These are phyloP conservation scores for Jatropha podagrica DNA, from an alignment of 441 rosid genomes.

Conservation along the genomic window DNA sequence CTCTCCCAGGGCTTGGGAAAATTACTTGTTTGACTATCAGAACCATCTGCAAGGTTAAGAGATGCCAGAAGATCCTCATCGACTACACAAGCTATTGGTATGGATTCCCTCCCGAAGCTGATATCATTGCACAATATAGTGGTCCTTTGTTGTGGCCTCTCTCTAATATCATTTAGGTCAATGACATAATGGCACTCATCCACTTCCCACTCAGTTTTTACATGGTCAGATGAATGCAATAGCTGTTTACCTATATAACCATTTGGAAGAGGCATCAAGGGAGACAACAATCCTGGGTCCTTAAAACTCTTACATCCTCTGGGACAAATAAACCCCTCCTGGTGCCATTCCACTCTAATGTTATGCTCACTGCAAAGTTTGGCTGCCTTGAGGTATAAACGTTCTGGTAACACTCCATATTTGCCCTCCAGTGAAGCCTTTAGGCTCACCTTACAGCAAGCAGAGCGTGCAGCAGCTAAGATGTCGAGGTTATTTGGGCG, in stretches of 20 bases:
- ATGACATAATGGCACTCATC: slow-evolving; percentile 90
- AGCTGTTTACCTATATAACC: slow-evolving; percentile 28
- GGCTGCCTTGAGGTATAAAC: slow-evolving; percentile 87
- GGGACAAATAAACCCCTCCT: slow-evolving; percentile 70
- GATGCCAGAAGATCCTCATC: slow-evolving; percentile 59
- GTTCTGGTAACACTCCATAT: slow-evolving; percentile 74
- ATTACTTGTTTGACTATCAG: slow-evolving; percentile 32
- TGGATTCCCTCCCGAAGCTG: slow-evolving; percentile 83
- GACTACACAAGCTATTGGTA: slow-evolving; percentile 72
- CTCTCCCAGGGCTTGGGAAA: slow-evolving; percentile 74
- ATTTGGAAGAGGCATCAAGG: slow-evolving; percentile 46
- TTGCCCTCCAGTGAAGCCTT: slow-evolving; percentile 72
- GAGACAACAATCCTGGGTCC: slow-evolving; percentile 38
- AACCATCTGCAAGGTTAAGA: slow-evolving; percentile 30
- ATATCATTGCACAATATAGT: slow-evolving; percentile 69
- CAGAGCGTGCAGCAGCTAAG: slow-evolving; percentile 71
- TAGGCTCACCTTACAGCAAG: slow-evolving; percentile 90
- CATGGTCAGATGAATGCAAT: slow-evolving; percentile 31
- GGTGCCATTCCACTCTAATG: slow-evolving; percentile 87
- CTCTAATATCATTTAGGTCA: slow-evolving; percentile 57
- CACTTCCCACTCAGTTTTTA: slow-evolving; percentile 52
- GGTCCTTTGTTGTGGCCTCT: slow-evolving; percentile 43
- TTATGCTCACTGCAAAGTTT: slow-evolving; percentile 92
- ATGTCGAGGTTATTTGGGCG: slow-evolving; percentile 87
- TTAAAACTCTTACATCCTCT: slow-evolving; percentile 72